phyloP scores from a whole-genome alignment of 371 early-diverging fungal species.

The Mucor indicus region DNA sequence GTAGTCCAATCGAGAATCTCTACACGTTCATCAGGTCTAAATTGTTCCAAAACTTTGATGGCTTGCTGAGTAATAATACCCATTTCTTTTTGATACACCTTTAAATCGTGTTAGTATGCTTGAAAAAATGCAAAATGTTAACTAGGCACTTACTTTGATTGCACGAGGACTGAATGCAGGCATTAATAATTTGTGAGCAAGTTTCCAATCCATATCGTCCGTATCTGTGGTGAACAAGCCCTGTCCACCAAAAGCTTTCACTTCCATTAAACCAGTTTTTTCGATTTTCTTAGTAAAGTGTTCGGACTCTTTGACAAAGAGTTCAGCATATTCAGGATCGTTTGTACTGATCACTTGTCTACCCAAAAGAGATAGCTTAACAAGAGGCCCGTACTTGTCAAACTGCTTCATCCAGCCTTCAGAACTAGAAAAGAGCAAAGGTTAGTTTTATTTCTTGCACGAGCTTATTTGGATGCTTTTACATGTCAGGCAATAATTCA shows the following conservation, averaged over 20 bases:
- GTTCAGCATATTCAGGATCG: conserved; percentile 33
- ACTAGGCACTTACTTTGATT: conserved; percentile 24
- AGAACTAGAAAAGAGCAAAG: conserved; percentile 1
- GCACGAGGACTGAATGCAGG: conserved; percentile 46
- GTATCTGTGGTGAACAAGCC: conserved; percentile 38
- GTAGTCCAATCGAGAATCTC: conserved; percentile 52
- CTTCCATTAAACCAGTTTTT: conserved; percentile 16
- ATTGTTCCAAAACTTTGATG: conserved; percentile 31
- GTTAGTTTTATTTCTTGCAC: background rate
- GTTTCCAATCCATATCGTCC: conserved; percentile 39
- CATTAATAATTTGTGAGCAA: conserved; percentile 49
- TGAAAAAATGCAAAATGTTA: too few species aligned
- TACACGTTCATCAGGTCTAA: conserved; percentile 27
- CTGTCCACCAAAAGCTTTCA: conserved; percentile 30
- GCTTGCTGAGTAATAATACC: conserved; percentile 28
- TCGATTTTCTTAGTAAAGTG: conserved; percentile 34
- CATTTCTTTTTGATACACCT: conserved; percentile 43
- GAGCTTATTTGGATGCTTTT: background rate
- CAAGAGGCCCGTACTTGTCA: conserved; percentile 17
- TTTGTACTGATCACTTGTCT: conserved; percentile 13
- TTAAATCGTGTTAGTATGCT: background rate
- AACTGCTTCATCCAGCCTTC: conserved; percentile 17
- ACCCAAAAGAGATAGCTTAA: conserved; percentile 16
- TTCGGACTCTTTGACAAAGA: conserved; percentile 30
- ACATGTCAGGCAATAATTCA: conserved; percentile 30